phyloP scores from a whole-genome alignment of 2,329 filamentous ascomycete species.

The Apiospora kogelbergensis region DNA sequence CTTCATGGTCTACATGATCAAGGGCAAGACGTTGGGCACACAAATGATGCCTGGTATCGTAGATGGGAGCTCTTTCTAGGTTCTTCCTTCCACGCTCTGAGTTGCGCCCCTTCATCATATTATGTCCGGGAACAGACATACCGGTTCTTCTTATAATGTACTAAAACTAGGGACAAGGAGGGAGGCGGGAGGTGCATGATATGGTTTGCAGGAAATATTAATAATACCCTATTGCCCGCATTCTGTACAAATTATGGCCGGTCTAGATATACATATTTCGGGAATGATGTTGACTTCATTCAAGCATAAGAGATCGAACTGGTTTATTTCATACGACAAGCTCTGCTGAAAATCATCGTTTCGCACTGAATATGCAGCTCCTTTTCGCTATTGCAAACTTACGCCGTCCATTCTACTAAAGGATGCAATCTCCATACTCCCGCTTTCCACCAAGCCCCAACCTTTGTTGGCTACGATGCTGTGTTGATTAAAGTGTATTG shows the following conservation, averaged over 20 bases:
- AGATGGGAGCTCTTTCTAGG: slow-evolving; percentile 47
- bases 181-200: neutral
- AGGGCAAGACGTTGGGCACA: slow-evolving; percentile 50
- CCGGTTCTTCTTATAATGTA: neutral
- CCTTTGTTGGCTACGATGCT: neutral
- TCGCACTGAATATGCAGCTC: neutral
- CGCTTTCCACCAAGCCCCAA: neutral
- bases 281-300: neutral
- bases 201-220: neutral
- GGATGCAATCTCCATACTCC: neutral
- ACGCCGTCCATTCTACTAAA: neutral
- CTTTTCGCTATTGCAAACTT: neutral
- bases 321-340: neutral
- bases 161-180: neutral
- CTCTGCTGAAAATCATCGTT: neutral
- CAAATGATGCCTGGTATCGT: slow-evolving; percentile 45
- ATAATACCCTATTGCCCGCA: neutral
- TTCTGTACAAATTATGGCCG: neutral
- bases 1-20: slow-evolving; percentile 49
- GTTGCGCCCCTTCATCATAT: neutral
- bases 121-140: neutral
- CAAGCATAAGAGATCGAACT: neutral
- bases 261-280: neutral
- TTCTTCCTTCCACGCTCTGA: neutral
- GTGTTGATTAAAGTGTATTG: neutral